Evolutionary conservation across 768 basidiomycete species (phyloP).

Genomic region (Leccinum arenicola): DNA sequence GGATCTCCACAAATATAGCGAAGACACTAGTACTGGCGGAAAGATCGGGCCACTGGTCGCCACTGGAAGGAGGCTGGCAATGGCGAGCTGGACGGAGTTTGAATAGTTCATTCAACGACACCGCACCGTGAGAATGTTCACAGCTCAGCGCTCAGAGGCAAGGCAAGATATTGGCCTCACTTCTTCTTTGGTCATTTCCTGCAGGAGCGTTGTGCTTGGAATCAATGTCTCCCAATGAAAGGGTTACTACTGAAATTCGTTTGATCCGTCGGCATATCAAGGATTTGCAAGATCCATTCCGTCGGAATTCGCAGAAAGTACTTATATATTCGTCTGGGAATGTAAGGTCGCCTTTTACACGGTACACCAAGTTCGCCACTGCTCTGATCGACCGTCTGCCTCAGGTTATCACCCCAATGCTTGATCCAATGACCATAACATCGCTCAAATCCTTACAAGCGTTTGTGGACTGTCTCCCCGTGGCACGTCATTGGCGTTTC

Average conservation of each 20-base stretch:
- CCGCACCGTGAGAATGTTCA: too few relatives aligned
- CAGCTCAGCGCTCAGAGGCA: too few relatives aligned
- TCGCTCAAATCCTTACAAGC: slow-evolving; percentile 4
- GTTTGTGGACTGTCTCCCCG: background rate
- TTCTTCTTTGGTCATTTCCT: too few relatives aligned
- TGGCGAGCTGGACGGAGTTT: too few relatives aligned
- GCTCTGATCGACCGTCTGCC: background rate
- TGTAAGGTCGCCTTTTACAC: background rate
- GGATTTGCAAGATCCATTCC: background rate
- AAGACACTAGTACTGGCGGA: too few relatives aligned
- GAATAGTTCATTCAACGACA: too few relatives aligned
- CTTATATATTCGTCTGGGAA: background rate
- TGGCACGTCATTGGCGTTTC: background rate
- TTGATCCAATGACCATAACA: background rate
- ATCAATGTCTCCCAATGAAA: too few relatives aligned
- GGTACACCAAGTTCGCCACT: background rate
- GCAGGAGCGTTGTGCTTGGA: too few relatives aligned
- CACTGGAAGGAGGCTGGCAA: too few relatives aligned
- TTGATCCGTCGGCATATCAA: background rate
- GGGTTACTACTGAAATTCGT: background rate
- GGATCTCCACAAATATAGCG: too few relatives aligned
- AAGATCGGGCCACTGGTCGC: too few relatives aligned
- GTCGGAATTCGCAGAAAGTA: background rate
- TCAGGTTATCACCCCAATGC: background rate
- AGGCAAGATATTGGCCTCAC: too few relatives aligned